Percentiles rank a stretch among this genome's conserved stretches.
These are phyloP conservation scores for Lasiodiplodia sp. DNA, from an alignment of 2,329 filamentous ascomycete species.

Conservation along the genomic window DNA sequence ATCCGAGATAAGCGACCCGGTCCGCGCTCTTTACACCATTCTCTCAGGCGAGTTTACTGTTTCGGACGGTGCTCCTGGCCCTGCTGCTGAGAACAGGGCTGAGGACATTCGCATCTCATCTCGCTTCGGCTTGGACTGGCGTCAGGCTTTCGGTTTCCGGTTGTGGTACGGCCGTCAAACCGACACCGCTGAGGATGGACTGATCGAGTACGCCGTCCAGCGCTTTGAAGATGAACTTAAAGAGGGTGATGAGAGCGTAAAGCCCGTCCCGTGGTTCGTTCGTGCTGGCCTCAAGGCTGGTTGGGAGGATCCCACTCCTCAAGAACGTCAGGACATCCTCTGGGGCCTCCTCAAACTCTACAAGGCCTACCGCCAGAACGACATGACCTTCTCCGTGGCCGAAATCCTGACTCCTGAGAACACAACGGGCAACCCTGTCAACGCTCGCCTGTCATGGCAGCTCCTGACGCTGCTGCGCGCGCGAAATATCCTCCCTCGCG, in stretches of 20 bases:
- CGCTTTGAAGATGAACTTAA: constrained; percentile 77
- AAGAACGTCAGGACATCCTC: constrained; percentile 75
- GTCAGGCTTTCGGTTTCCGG: constrained; percentile 88
- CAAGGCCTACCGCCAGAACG: constrained; percentile 60
- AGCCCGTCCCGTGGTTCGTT: constrained; percentile 75
- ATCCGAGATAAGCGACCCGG: constrained; percentile 83
- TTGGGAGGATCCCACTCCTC: constrained; percentile 67
- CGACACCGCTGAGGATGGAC: constrained; percentile 66
- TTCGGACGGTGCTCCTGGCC: constrained; percentile 77
- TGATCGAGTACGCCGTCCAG: constrained; percentile 73
- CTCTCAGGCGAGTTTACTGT: constrained; percentile 86
- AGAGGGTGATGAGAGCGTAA: constrained; percentile 71
- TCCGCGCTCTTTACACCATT: constrained; percentile 89
- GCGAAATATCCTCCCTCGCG: constrained; percentile 28
- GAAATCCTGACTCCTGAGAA: constrained; percentile 78
- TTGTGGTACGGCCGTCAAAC: constrained; percentile 79
- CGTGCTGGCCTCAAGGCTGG: constrained; percentile 65
- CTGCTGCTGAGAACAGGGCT: constrained; percentile 79
- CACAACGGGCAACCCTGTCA: constrained; percentile 75
- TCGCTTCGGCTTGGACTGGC: constrained; percentile 88
- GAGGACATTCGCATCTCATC: constrained; percentile 82
- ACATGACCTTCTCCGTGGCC: constrained; percentile 61
- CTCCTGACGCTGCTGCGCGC: constrained; percentile 67
- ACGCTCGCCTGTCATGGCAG: constrained; percentile 84
- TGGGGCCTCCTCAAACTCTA: constrained; percentile 89